Evolutionary conservation across 2,329 filamentous ascomycete genomes (phyloP).

Genomic region (Achaetomium macrosporum): DNA sequence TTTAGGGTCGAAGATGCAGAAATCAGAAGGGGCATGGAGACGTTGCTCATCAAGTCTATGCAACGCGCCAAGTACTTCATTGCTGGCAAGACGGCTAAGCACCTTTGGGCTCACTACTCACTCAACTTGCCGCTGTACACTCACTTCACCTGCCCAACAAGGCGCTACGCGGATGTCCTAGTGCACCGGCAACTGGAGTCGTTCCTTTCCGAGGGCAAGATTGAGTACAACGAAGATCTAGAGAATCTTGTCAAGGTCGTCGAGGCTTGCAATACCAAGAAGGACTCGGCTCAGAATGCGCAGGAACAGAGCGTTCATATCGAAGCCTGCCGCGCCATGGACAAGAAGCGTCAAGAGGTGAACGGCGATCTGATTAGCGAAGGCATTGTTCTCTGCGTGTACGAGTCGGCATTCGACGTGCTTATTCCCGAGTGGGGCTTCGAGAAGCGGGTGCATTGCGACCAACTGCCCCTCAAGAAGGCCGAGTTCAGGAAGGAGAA

Average conservation of each 20-base stretch:
- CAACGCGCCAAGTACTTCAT: constrained; percentile 94
- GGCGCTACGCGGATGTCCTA: constrained; percentile 89
- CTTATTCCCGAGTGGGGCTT: constrained; percentile 98
- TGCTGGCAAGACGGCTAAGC: constrained; percentile 68
- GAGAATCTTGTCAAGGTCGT: constrained; percentile 87
- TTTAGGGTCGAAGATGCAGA: constrained; percentile 88
- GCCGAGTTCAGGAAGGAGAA: constrained; percentile 98
- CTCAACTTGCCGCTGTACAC: constrained; percentile 92
- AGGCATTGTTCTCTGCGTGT: constrained; percentile 93
- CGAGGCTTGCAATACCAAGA: constrained; percentile 97
- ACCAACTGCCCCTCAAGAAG: constrained; percentile 96
- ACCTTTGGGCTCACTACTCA: constrained; percentile 80
- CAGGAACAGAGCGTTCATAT: constrained; percentile 99
- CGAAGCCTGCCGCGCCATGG: constrained; percentile 92
- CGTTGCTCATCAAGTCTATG: constrained; percentile 90
- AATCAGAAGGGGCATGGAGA: constrained; percentile 96
- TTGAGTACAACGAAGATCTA: constrained; percentile 83
- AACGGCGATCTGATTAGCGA: constrained; percentile 92
- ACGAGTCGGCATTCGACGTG: constrained; percentile 97
- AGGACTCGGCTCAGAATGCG: constrained; percentile 93
- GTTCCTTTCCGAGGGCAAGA: constrained; percentile 71
- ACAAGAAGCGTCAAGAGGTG: constrained; percentile 78
- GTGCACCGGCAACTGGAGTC: constrained; percentile 93
- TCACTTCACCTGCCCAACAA: constrained; percentile 92
- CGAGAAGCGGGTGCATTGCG: constrained; percentile 98